Evolutionary conservation across 768 basidiomycete genomes (phyloP).

Genomic region (Amanita polypyramis): DNA sequence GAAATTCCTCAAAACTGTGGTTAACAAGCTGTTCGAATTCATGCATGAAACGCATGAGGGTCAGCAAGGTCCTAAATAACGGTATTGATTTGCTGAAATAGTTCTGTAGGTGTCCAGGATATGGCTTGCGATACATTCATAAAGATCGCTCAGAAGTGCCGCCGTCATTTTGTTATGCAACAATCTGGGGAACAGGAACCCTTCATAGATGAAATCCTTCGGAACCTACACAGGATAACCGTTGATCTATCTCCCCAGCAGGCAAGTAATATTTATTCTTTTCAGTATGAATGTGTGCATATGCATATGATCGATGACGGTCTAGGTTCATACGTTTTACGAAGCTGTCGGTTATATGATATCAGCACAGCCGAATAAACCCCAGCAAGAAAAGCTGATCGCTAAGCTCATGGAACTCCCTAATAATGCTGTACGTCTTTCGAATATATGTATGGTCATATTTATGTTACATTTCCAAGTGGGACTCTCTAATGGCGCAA

Average conservation of each 20-base stretch:
- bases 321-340: constrained; percentile 89
- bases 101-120: constrained; percentile 80
- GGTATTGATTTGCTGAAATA: not conserved
- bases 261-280: constrained; percentile 19
- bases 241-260: constrained; percentile 91
- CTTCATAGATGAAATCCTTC: constrained; percentile 95
- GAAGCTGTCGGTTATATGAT: constrained; percentile 99
- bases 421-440: constrained; percentile 75
- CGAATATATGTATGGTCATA: not conserved
- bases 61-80: constrained; percentile 16
- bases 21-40: constrained; percentile 99
- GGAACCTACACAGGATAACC: constrained; percentile 86
- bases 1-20: constrained; percentile 99
- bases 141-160: constrained; percentile 98
- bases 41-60: constrained; percentile 99
- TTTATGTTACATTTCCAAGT: constrained; percentile 34
- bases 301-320: constrained; percentile 14
- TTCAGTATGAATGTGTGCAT: not conserved
- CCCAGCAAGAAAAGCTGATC: constrained; percentile 92
- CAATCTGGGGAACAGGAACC: constrained; percentile 96
- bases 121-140: constrained; percentile 99
- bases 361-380: constrained; percentile 95
- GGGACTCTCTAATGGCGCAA: constrained; percentile 96
- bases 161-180: constrained; percentile 97
- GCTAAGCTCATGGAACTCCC: constrained; percentile 94